These are phyloP conservation scores for Stellera chamaejasme DNA, from an alignment of 345 rosid genomes.

Conservation along the genomic window DNA sequence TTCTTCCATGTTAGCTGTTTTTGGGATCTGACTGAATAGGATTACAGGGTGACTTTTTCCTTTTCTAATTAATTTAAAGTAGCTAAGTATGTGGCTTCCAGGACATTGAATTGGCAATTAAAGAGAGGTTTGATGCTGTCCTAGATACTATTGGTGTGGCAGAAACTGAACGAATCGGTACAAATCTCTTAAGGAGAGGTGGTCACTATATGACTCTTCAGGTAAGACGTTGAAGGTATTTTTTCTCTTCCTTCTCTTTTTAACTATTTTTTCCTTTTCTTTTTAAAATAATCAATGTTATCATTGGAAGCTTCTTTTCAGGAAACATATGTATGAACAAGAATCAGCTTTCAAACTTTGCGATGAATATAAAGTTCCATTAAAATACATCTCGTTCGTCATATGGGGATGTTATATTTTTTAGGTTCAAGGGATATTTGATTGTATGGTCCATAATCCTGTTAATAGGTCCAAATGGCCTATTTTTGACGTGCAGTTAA, in stretches of 20 bases:
- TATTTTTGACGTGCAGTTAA: too few relatives aligned
- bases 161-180: conserved; percentile 78
- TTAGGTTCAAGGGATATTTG: too few relatives aligned
- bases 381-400: too few relatives aligned
- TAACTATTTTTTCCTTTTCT: not conserved
- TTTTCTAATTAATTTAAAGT: conserved; percentile 5
- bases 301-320: too few relatives aligned
- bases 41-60: too few relatives aligned
- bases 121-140: conserved; percentile 84
- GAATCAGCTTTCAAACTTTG: too few relatives aligned
- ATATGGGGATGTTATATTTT: too few relatives aligned
- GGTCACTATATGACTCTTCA: conserved; percentile 96
- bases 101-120: conserved; percentile 76
- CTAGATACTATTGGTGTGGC: conserved; percentile 90
- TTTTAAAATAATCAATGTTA: too few relatives aligned
- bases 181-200: conserved; percentile 66
- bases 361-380: too few relatives aligned
- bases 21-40: not conserved
- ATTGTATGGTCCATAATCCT: too few relatives aligned
- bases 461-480: too few relatives aligned
- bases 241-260: conserved; percentile 1
- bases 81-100: conserved; percentile 21
- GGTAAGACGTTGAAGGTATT: conserved; percentile 23
- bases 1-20: conserved; percentile 2
- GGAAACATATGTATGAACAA: too few relatives aligned